phyloP scores from a whole-genome alignment of 306 rosid species.

The Lotus japonicus region DNA sequence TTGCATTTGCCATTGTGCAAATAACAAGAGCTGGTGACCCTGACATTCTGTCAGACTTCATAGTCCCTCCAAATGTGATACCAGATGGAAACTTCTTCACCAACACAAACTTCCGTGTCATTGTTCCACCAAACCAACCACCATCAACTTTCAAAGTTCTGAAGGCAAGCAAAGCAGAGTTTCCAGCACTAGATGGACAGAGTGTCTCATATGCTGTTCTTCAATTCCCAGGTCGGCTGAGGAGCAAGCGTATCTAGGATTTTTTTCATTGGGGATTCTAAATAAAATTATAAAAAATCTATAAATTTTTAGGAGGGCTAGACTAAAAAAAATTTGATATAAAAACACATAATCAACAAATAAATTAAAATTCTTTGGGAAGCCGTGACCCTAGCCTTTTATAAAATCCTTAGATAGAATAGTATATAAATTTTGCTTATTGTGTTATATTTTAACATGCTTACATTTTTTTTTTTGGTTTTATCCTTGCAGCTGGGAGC shows the following conservation, averaged over 20 bases:
- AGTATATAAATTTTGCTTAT: no score
- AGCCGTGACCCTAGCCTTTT: no score
- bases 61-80: slow-evolving; percentile 8
- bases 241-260: no score
- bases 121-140: background rate
- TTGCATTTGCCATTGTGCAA: slow-evolving; percentile 6
- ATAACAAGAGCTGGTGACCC: slow-evolving; percentile 38
- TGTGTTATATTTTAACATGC: no score
- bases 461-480: no score
- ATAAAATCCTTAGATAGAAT: no score
- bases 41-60: slow-evolving; percentile 34
- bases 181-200: slow-evolving; percentile 46
- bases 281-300: no score
- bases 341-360: no score
- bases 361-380: no score
- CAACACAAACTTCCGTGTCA: slow-evolving; percentile 28
- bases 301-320: no score
- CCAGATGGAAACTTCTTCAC: slow-evolving; percentile 45
- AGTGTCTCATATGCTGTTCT: slow-evolving; percentile 52
- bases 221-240: slow-evolving; percentile 15
- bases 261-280: no score
- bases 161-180: slow-evolving; percentile 37
- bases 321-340: no score
- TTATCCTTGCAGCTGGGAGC: background rate
- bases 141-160: slow-evolving; percentile 16